Percentiles rank a stretch among this genome's conserved stretches.
These are phyloP conservation scores for Jacaranda mimosifolia DNA, from an alignment of 257 asterid species.

Conservation along the genomic window DNA sequence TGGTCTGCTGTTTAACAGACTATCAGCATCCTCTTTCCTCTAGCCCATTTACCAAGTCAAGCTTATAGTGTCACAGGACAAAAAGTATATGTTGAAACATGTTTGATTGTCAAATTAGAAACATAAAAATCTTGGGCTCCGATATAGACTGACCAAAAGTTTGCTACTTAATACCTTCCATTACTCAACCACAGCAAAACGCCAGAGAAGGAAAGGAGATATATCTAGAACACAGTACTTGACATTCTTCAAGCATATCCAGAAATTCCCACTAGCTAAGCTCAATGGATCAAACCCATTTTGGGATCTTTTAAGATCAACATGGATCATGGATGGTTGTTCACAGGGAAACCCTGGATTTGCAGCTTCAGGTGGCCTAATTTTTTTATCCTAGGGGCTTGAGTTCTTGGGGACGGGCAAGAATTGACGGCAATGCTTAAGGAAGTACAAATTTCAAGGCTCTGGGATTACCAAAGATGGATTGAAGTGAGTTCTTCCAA, in stretches of 20 bases:
- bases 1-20: background rate
- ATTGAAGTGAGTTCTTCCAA: background rate
- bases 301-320: background rate
- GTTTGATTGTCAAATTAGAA: background rate
- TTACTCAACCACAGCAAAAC: background rate
- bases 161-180: background rate
- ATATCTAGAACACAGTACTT: too few species aligned
- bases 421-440: background rate
- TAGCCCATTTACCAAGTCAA: background rate
- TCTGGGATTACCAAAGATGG: background rate
- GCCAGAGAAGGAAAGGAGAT: too few species aligned
- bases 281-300: background rate
- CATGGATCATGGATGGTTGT: background rate
- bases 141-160: background rate
- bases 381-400: background rate
- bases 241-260: background rate
- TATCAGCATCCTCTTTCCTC: background rate
- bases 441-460: background rate
- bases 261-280: background rate
- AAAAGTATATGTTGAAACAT: background rate
- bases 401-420: background rate
- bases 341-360: background rate
- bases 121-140: conserved; percentile 1
- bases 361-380: background rate
- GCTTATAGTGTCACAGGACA: background rate